A percentile compares a stretch with the other conserved stretches of the same genome.
These are phyloP conservation scores for Aspergillus viridinutans DNA, from an alignment of 2,329 filamentous ascomycete species.

Conservation along the genomic window DNA sequence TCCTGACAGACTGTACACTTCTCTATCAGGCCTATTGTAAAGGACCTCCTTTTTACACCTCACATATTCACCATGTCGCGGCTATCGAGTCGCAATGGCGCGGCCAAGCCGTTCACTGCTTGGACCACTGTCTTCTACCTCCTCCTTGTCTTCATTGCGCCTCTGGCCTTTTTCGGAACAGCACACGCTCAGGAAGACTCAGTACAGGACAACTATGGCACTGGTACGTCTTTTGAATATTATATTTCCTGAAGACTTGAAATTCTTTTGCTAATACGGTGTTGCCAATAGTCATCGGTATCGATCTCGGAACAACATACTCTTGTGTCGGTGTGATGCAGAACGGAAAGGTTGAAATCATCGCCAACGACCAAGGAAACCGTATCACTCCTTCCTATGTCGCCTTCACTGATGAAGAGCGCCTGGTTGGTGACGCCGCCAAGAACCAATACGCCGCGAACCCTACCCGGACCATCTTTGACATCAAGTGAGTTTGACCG, in stretches of 20 bases:
- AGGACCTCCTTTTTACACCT: conserved; percentile 9
- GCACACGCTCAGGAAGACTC: conserved; percentile 70
- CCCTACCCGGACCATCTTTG: conserved; percentile 71
- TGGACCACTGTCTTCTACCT: conserved; percentile 91
- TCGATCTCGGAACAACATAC: conserved; percentile 87
- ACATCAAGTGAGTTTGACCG: conserved; percentile 67
- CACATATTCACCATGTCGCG: conserved; percentile 50
- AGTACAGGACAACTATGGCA: conserved; percentile 71
- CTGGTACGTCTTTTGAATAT: conserved; percentile 43
- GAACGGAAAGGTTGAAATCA: conserved; percentile 90
- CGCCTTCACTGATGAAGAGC: conserved; percentile 94
- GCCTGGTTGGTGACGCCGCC: conserved; percentile 92
- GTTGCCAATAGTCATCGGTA: conserved; percentile 68
- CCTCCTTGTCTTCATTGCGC: conserved; percentile 77
- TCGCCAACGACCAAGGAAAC: conserved; percentile 96
- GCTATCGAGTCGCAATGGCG: conserved; percentile 55
- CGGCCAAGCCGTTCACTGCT: conserved; percentile 66
- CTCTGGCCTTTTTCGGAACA: conserved; percentile 75
- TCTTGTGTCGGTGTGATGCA: conserved; percentile 93
- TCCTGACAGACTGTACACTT: background rate
- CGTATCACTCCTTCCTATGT: conserved; percentile 94
- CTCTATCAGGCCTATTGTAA: conserved; percentile 1
- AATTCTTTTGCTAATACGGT: background rate
- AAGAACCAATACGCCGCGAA: conserved; percentile 91
- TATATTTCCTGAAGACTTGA: background rate